Base-by-base conservation (phyloP, 306 rosid species). In the Biancaea sappan region DNA sequence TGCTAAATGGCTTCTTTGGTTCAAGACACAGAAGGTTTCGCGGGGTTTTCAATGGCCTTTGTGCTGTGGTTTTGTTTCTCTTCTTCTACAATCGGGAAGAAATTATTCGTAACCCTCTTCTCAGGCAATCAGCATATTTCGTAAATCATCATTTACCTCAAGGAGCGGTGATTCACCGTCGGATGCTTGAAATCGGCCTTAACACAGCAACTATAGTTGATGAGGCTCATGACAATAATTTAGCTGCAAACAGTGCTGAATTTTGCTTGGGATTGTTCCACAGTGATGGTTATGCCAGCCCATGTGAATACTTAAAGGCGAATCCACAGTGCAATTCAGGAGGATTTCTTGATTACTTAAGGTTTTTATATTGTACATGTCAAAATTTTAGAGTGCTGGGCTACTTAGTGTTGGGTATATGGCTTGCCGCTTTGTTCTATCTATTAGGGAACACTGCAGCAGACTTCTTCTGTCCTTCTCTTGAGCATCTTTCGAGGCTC, bases 361-460 rank as follows among this genome's bases (percentile, higher is more conserved):
- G 69, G 51, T 90, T 95, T 78, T 82, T 95, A 69, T 95, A 87
- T 82, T 95, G 99, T 81, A 85, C 79, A 61, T 95, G 99, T 76
- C 79, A 77, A 57, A 69, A 66, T 28, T 67, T 87, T 69, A 76
- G 83, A 5, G 21, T 86, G 46, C 69, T 95, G 77, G 99, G 99
- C 28, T 92, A 87, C 74, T 58, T 79, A 31, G 86, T 79, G 6
- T 84, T 95, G 75, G 63, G 66, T 16, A 19, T 87, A 67, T 95
- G 98, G 97, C 82, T 90, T 61, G 95, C 91, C 80, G 93, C 97
- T 28, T 72, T 92, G 90, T 95, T 95, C 87, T 95, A 92, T 85
- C 82, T 90, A 8, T 78, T 95, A 90, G 99, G 99, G 29, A 95
- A 95, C 50, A 95, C 98, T 31, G 99, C 99, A 0, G 99, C 99